These are phyloP conservation scores for Saturnispora mendoncae DNA, from an alignment of 805 yeast species.

Conservation along the genomic window DNA sequence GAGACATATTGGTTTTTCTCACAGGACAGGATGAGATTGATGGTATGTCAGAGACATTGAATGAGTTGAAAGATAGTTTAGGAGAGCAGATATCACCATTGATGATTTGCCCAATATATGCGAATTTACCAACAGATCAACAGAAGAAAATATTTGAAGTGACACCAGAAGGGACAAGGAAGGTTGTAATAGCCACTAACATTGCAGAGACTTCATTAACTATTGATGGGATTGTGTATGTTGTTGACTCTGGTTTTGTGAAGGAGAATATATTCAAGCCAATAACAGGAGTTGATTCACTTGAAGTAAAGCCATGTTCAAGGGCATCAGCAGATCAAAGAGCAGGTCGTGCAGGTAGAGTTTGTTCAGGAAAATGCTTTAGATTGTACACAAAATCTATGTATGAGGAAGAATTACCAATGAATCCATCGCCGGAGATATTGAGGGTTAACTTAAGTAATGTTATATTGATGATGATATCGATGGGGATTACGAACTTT, in stretches of 20 bases:
- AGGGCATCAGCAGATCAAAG: constrained; percentile 94
- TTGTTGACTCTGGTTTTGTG: constrained; percentile 90
- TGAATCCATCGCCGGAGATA: constrained; percentile 87
- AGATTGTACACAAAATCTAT: constrained; percentile 81
- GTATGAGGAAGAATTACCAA: constrained; percentile 65
- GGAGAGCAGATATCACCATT: constrained; percentile 50
- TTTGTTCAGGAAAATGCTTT: constrained; percentile 93
- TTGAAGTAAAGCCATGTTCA: constrained; percentile 82
- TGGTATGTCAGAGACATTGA: constrained; percentile 58
- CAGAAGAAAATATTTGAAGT: constrained; percentile 80
- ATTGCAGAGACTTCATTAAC: constrained; percentile 97
- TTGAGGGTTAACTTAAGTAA: constrained; percentile 71
- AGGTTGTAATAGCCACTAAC: constrained; percentile 89
- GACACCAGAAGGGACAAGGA: constrained; percentile 69
- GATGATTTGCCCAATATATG: constrained; percentile 79
- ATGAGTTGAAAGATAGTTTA: constrained; percentile 55
- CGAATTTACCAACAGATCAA: constrained; percentile 78
- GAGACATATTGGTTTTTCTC: constrained; percentile 82
- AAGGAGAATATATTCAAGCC: constrained; percentile 89
- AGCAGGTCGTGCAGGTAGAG: constrained; percentile 97
- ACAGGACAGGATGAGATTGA: constrained; percentile 98
- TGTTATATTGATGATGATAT: constrained; percentile 65
- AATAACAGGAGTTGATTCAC: constrained; percentile 77
- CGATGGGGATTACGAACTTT: constrained; percentile 79
- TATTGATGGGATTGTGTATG: constrained; percentile 90